Evolutionary conservation across 2,329 filamentous ascomycete genomes (phyloP).

Genomic region (Simplicillium sp.): DNA sequence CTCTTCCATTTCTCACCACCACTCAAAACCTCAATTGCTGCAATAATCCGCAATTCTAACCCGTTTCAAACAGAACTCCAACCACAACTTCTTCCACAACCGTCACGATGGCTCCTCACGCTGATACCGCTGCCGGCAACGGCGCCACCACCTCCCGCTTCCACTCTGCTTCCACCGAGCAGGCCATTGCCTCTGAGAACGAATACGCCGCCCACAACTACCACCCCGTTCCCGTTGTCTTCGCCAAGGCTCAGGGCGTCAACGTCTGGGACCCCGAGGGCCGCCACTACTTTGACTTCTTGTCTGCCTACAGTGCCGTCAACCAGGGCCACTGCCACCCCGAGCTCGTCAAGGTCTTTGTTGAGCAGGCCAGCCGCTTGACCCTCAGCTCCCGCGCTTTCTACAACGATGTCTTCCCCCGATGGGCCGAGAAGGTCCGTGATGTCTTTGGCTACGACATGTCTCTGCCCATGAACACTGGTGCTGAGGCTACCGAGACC

Average conservation of each 20-base stretch:
- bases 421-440: slow-evolving; percentile 88
- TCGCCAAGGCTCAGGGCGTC: slow-evolving; percentile 73
- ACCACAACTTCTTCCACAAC: slow-evolving; percentile 2
- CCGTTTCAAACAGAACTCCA: background rate
- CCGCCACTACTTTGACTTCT: slow-evolving; percentile 91
- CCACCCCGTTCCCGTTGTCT: slow-evolving; percentile 91
- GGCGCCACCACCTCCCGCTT: slow-evolving; percentile 30
- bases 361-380: slow-evolving; percentile 79
- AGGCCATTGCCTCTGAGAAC: slow-evolving; percentile 73
- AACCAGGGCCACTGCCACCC: slow-evolving; percentile 98
- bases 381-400: slow-evolving; percentile 93
- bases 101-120: slow-evolving; percentile 49
- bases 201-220: slow-evolving; percentile 96
- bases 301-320: slow-evolving; percentile 95
- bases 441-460: slow-evolving; percentile 90
- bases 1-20: background rate
- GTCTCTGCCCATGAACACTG: slow-evolving; percentile 97
- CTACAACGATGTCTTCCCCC: slow-evolving; percentile 96
- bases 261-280: slow-evolving; percentile 97
- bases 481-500: slow-evolving; percentile 92
- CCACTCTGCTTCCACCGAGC: slow-evolving; percentile 70
- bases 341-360: slow-evolving; percentile 82
- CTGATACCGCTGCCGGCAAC: slow-evolving; percentile 19
- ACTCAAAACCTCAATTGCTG: background rate
- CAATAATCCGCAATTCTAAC: too few relatives aligned